Base-by-base conservation (phyloP, 441 rosid genomes). In the Aleurites moluccanus region DNA sequence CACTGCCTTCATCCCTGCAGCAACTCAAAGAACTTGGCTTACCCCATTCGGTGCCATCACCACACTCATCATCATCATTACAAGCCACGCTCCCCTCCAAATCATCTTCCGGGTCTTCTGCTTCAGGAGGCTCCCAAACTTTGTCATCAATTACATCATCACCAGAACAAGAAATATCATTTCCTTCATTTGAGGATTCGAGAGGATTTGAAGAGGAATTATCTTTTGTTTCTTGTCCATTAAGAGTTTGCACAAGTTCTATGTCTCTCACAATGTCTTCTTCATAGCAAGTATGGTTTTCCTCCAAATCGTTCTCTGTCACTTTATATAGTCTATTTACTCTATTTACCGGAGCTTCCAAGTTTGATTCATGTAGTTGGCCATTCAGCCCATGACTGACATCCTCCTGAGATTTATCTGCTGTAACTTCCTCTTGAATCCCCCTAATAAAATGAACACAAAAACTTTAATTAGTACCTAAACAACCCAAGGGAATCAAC, bases 121-220 rank as follows among this genome's bases (percentile, higher is more conserved):
- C 84, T 82, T 92, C 97, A 6, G 99, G 99, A 42, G 98, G 92
- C 49, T 91, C 97, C 99, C 98, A 93, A 68, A 88, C 71, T n/a
- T 63, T 71, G 7, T 72, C 65, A 75, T 84, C 87, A 74, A 73
- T 76, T 67, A 83, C 90, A 74, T 78, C 76, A 60, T 69, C 79
- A 67, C 45, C 75, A 57, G 69, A 75, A 45, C 11, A 47, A 66
- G 81, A 84, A 83, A 38, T 60, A 67, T 80, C 85, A 70, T 73
- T 82, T 68, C 52, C 79, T 50, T 77, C 83, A 79, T 82, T 79
- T 61, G 75, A 65, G 47, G 78, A 55, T 66, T 70, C 79, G 47
- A 65, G 78, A 72, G 76, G 75, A 49, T 70, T 79, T 64, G 74
- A 82, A 64, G 64, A 75, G 61, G 68, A 62, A 44, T 72, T 69